phyloP scores from a whole-genome alignment of 2,329 filamentous ascomycete species.

The Didymella segeticola region DNA sequence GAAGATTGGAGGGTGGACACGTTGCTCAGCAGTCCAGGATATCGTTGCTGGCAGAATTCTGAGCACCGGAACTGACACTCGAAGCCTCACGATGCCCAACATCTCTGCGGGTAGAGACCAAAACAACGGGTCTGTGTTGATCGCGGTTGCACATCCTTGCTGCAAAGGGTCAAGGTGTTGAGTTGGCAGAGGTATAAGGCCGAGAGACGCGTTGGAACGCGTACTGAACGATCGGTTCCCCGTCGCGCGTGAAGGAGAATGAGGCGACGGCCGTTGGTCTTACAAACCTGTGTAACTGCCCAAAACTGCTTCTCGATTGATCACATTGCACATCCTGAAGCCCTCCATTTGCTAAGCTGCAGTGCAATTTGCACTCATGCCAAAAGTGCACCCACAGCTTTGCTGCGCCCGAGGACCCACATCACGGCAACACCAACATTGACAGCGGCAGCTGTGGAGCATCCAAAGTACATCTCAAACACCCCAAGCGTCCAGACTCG shows the following conservation, averaged over 20 bases:
- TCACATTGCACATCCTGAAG: not conserved
- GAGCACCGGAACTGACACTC: constrained; percentile 19
- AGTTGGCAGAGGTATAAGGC: constrained; percentile 7
- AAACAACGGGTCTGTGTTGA: constrained; percentile 1
- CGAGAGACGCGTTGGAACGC: constrained; percentile 9
- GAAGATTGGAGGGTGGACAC: constrained; percentile 15
- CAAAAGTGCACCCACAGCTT: not conserved
- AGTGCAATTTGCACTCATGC: constrained; percentile 5
- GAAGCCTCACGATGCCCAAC: constrained; percentile 29
- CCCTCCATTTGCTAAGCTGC: not conserved
- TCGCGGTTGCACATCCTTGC: constrained; percentile 12
- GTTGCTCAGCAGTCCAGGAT: constrained; percentile 19
- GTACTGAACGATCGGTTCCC: constrained; percentile 1
- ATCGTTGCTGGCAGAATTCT: constrained; percentile 22
- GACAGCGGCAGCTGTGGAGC: constrained; percentile 16
- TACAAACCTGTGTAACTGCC: not conserved
- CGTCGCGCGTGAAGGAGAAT: constrained; percentile 9
- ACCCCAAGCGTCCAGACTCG: not conserved
- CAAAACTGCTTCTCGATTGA: too few species aligned
- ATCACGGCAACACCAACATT: not conserved
- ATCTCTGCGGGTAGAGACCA: not conserved
- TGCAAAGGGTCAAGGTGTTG: not conserved
- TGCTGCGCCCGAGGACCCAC: not conserved
- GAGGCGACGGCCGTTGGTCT: not conserved
- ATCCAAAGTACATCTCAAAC: not conserved